A percentile compares a stretch with the other conserved stretches of the same genome.
Evolutionary conservation across 768 basidiomycete genomes (phyloP).

Genomic region (Suillus fuscotomentosus): DNA sequence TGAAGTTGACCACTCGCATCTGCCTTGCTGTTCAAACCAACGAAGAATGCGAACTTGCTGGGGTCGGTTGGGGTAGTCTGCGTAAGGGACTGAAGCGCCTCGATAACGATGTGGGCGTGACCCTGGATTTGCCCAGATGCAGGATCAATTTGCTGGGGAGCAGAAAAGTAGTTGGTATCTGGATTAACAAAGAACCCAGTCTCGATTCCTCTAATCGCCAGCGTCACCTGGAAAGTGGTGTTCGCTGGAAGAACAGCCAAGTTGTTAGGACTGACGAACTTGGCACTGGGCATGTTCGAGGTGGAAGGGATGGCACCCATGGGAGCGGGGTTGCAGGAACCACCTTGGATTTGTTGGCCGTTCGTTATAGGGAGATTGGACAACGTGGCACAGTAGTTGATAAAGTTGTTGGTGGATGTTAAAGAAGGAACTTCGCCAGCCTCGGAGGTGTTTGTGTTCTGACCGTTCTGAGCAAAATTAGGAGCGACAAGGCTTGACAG

Average conservation of each 20-base stretch:
- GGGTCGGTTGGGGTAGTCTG: constrained; percentile 51
- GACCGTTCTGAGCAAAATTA: constrained; percentile 57
- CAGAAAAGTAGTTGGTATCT: constrained; percentile 48
- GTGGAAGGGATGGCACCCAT: constrained; percentile 57
- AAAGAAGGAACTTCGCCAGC: constrained; percentile 55
- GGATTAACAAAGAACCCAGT: constrained; percentile 63
- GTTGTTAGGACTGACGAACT: constrained; percentile 51
- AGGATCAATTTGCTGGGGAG: constrained; percentile 50
- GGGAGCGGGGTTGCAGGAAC: constrained; percentile 60
- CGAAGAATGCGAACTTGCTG: constrained; percentile 58
- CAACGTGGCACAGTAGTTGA: constrained; percentile 59
- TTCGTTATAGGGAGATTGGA: constrained; percentile 55
- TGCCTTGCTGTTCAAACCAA: constrained; percentile 43
- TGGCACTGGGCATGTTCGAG: constrained; percentile 51
- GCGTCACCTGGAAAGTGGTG: constrained; percentile 48
- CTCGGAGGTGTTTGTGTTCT: constrained; percentile 22
- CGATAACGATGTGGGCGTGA: constrained; percentile 62
- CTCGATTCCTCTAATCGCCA: constrained; percentile 44
- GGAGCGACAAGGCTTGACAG: constrained; percentile 48
- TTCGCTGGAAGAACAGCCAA: constrained; percentile 40
- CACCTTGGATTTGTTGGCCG: constrained; percentile 49
- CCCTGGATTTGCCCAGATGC: constrained; percentile 52
- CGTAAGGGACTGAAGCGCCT: constrained; percentile 45
- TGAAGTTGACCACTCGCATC: constrained; percentile 45
- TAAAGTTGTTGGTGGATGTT: constrained; percentile 72